A percentile compares a stretch with the other conserved stretches of the same genome.
phyloP scores from a whole-genome alignment of 495 filamentous ascomycete species.

The Bryoglossum gracile region DNA sequence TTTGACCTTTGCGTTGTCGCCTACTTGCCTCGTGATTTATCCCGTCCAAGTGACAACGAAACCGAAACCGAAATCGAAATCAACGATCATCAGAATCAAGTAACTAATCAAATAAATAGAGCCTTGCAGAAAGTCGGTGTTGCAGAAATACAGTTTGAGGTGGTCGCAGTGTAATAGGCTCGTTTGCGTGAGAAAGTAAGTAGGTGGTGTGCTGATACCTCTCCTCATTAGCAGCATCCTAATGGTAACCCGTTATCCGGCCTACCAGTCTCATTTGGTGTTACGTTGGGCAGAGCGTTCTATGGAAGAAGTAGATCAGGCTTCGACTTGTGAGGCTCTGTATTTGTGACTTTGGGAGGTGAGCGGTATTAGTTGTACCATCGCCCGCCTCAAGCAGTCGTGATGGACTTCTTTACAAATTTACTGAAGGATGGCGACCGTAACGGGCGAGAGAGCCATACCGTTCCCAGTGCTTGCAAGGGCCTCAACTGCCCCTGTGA shows the following conservation, averaged over 20 bases:
- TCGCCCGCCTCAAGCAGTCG: background rate
- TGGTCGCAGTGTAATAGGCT: background rate
- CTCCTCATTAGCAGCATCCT: background rate
- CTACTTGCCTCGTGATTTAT: too few species aligned
- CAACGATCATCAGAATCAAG: too few species aligned
- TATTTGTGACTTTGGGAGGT: background rate
- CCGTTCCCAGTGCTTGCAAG: background rate
- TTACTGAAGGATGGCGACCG: background rate
- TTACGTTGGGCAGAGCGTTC: background rate
- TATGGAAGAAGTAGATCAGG: background rate
- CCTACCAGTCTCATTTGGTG: background rate
- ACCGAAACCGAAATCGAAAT: too few species aligned
- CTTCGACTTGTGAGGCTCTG: background rate
- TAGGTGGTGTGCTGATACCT: background rate
- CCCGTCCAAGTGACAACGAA: too few species aligned
- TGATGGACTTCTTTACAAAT: background rate
- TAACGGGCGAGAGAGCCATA: background rate
- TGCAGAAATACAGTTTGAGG: background rate
- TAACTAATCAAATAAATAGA: too few species aligned
- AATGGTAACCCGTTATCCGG: background rate
- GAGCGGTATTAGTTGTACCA: background rate
- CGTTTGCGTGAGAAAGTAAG: background rate
- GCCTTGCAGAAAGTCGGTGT: conserved; percentile 8
- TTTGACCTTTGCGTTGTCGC: too few species aligned
- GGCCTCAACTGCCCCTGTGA: background rate